phyloP scores from a whole-genome alignment of 164 flowering plant genomes.

The Nymphaea thermarum region DNA sequence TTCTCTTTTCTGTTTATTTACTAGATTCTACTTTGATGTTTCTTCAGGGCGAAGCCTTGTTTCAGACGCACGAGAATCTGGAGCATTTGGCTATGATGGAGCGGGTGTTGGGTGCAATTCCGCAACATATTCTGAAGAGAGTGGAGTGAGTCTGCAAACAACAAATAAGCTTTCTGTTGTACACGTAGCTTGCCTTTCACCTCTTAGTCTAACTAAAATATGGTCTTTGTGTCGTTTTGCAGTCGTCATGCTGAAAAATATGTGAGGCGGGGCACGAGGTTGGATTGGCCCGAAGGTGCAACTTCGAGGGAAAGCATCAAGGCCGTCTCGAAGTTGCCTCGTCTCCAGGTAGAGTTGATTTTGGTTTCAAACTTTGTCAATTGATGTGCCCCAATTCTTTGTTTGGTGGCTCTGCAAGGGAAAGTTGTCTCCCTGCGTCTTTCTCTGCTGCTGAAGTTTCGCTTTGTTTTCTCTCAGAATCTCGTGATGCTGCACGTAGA shows the following conservation, averaged over 20 bases:
- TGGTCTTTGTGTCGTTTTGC: neutral
- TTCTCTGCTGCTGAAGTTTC: neutral
- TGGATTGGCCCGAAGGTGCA: constrained; percentile 74
- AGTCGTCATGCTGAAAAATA: constrained; percentile 66
- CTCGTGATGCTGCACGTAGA: constrained; percentile 63
- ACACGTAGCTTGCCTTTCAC: neutral
- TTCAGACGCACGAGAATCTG: constrained; percentile 68
- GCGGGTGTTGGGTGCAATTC: constrained; percentile 58
- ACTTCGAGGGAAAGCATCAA: constrained; percentile 63
- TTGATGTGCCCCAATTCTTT: too few relatives aligned
- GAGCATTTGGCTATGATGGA: constrained; percentile 88
- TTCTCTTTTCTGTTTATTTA: neutral
- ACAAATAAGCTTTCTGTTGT: neutral
- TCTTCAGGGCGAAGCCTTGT: constrained; percentile 64
- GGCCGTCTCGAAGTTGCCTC: constrained; percentile 47
- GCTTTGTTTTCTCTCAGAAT: constrained; percentile 20
- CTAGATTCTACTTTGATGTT: neutral
- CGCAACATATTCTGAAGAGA: constrained; percentile 57
- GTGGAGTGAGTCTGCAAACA: constrained; percentile 27
- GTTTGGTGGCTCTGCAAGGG: neutral
- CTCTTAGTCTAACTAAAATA: neutral
- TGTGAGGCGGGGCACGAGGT: constrained; percentile 36
- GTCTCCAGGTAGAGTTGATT: constrained; percentile 37
- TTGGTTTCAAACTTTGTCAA: too few relatives aligned
- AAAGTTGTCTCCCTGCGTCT: neutral